Percentiles rank a stretch among this genome's conserved stretches.
Conservation (phyloP, 2,329 filamentous ascomycete genomes). For the Fusarium sp. region DNA sequence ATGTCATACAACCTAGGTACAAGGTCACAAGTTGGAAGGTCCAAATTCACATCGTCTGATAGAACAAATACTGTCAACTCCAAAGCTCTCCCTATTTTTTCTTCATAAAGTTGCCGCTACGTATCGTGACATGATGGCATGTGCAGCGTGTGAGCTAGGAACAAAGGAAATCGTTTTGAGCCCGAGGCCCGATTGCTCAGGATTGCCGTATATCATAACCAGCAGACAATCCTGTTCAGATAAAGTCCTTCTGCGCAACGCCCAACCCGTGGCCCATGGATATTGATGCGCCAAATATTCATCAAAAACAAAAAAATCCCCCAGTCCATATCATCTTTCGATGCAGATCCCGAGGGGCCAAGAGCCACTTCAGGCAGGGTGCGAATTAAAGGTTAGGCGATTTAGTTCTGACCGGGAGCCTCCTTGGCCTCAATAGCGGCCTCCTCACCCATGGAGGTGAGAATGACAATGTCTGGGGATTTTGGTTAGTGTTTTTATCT, state of each 20-base stretch:
- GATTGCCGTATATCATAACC: constrained; percentile 53
- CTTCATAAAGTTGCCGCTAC: constrained; percentile 52
- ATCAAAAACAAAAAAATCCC: constrained; percentile 54
- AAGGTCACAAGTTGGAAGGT: not conserved
- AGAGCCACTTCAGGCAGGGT: constrained; percentile 47
- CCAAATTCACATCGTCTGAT: constrained; percentile 52
- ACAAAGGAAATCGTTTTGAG: constrained; percentile 57
- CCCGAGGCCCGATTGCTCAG: constrained; percentile 37
- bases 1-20: not conserved
- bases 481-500: constrained; percentile 27
- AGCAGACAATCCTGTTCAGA: constrained; percentile 62
- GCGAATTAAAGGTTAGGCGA: constrained; percentile 36
- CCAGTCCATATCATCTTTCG: constrained; percentile 42
- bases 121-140: constrained; percentile 52
- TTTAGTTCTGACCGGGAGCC: constrained; percentile 69
- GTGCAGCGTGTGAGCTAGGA: constrained; percentile 54
- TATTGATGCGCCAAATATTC: constrained; percentile 55
- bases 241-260: constrained; percentile 58
- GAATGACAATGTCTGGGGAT: constrained; percentile 85
- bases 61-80: constrained; percentile 53
- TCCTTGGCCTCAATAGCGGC: constrained; percentile 94
- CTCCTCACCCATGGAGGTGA: constrained; percentile 97
- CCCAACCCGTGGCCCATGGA: constrained; percentile 59
- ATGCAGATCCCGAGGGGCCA: constrained; percentile 48
- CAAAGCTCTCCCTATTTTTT: constrained; percentile 57